A percentile compares a stretch with the other conserved stretches of the same genome.
Evolutionary conservation across 108 stramenopile genomes (phyloP).

Genomic region (Skeletonema menzelii): DNA sequence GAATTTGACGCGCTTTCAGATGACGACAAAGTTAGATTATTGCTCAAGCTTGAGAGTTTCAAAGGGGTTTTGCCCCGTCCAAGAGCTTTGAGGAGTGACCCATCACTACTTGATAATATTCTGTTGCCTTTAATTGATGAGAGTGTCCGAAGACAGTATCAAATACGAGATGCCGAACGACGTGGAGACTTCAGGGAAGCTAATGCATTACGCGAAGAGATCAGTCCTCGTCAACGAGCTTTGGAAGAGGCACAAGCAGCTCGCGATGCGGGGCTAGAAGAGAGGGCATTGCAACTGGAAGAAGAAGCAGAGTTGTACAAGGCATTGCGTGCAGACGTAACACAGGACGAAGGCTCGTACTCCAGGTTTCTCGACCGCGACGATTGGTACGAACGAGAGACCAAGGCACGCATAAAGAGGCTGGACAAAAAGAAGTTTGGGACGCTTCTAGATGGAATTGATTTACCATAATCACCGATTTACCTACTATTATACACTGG

Average conservation of each 20-base stretch:
- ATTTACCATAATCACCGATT: constrained; percentile 20
- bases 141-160: constrained; percentile 71
- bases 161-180: constrained; percentile 71
- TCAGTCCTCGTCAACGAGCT: constrained; percentile 68
- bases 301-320: constrained; percentile 76
- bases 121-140: constrained; percentile 86
- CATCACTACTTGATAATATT: constrained; percentile 66
- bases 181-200: constrained; percentile 60
- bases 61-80: constrained; percentile 66
- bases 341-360: constrained; percentile 84
- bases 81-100: constrained; percentile 44
- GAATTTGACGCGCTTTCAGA: constrained; percentile 67
- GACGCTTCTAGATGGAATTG: constrained; percentile 69
- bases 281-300: constrained; percentile 54
- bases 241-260: constrained; percentile 63
- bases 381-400: constrained; percentile 89
- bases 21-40: constrained; percentile 68
- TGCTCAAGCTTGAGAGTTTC: constrained; percentile 77
- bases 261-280: constrained; percentile 58
- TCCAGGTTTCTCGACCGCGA: constrained; percentile 84
- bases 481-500: neutral
- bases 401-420: constrained; percentile 55
- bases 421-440: constrained; percentile 66
- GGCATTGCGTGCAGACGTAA: constrained; percentile 75
- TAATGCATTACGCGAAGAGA: constrained; percentile 49